Evolutionary conservation across 1,284 basidiomycete species (phyloP).

Genomic region (Ganoderma multipileum): DNA sequence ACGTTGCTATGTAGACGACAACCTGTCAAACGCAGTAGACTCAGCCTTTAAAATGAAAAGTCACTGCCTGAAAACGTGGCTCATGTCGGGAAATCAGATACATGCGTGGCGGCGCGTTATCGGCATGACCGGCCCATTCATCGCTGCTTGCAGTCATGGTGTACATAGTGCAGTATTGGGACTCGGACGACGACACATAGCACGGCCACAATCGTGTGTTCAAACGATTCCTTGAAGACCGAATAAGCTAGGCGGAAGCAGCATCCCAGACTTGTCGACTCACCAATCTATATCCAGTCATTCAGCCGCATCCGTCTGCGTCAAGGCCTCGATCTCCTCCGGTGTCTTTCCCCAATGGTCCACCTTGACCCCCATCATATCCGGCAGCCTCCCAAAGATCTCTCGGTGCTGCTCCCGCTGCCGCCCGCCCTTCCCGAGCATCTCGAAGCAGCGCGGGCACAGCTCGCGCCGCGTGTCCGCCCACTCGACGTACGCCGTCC

Average conservation of each 20-base stretch:
- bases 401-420: slow-evolving; percentile 13
- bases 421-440: slow-evolving; percentile 11
- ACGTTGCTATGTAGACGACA: too few species aligned
- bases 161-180: not conserved
- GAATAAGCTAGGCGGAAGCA: not conserved
- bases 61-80: too few species aligned
- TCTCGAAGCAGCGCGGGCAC: slow-evolving; percentile 17
- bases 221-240: not conserved
- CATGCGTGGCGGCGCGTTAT: too few species aligned
- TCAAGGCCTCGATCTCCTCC: slow-evolving; percentile 3
- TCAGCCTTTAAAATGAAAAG: too few species aligned
- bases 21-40: too few species aligned
- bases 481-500: slow-evolving; percentile 17
- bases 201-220: not conserved
- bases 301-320: not conserved
- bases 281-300: not conserved
- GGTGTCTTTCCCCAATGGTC: slow-evolving; percentile 5
- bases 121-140: too few species aligned
- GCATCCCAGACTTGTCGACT: not conserved
- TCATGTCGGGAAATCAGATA: too few species aligned
- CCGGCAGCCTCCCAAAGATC: slow-evolving; percentile 17
- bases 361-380: slow-evolving; percentile 18
- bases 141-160: too few species aligned
- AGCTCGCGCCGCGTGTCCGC: slow-evolving; percentile 18
- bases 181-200: not conserved